These are phyloP conservation scores for Pisolithus orientalis DNA, from an alignment of 768 basidiomycete species.

Conservation along the genomic window DNA sequence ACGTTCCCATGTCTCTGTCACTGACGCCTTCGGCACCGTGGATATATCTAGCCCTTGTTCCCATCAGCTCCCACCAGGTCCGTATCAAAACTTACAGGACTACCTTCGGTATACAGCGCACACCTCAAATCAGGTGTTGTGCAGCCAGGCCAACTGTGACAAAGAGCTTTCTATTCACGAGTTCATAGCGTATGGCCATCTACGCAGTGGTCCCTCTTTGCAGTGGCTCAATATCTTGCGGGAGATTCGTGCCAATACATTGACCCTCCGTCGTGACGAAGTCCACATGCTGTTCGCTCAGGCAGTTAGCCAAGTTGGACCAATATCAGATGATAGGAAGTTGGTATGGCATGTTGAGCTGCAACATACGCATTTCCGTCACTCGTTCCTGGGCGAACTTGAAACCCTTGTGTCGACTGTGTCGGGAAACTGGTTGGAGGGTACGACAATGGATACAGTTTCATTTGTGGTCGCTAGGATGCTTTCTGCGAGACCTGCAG, in stretches of 20 bases:
- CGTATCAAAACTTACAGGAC: conserved; percentile 28
- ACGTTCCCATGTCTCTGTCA: too few relatives aligned
- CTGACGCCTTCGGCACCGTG: too few relatives aligned
- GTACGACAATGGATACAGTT: conserved; percentile 22
- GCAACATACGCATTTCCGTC: conserved; percentile 24
- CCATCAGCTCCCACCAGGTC: conserved; percentile 19
- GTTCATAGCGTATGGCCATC: conserved; percentile 31
- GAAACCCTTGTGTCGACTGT: conserved; percentile 25
- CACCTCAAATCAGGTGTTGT: conserved; percentile 34
- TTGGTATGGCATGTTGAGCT: conserved; percentile 35
- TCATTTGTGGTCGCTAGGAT: conserved; percentile 28
- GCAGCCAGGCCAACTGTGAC: conserved; percentile 32
- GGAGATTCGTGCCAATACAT: conserved; percentile 28
- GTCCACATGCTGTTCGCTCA: conserved; percentile 36
- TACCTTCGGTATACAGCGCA: conserved; percentile 28
- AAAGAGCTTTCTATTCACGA: conserved; percentile 34
- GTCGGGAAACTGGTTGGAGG: conserved; percentile 32
- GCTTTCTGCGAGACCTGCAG: conserved; percentile 11
- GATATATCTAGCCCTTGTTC: conserved; percentile 26
- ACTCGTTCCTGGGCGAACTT: conserved; percentile 26
- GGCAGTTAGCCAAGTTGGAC: conserved; percentile 35
- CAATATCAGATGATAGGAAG: conserved; percentile 6
- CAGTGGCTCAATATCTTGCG: conserved; percentile 44
- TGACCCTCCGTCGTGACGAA: conserved; percentile 30
- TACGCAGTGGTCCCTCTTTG: conserved; percentile 34